A percentile compares a stretch with the other conserved stretches of the same genome.
Evolutionary conservation across 1,139 yeast species (phyloP).

Genomic region (Pichia sp.): DNA sequence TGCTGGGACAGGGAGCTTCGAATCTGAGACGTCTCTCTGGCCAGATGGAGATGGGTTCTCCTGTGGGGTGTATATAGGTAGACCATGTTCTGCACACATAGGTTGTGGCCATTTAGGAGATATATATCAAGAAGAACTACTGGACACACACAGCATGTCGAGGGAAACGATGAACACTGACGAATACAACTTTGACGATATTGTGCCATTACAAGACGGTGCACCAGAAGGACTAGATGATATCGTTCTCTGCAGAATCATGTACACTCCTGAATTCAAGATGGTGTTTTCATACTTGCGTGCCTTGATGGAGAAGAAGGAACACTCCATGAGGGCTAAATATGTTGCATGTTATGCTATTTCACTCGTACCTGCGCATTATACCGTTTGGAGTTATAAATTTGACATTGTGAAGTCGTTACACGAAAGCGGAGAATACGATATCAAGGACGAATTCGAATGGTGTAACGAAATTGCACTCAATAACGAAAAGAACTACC

Average conservation of each 20-base stretch:
- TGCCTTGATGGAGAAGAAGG: constrained; percentile 58
- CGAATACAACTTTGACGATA: constrained; percentile 19
- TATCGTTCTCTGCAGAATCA: constrained; percentile 59
- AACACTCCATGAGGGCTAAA: constrained; percentile 70
- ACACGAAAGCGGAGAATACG: background rate
- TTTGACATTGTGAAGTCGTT: constrained; percentile 45
- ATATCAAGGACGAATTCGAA: constrained; percentile 50
- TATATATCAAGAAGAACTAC: too few species aligned
- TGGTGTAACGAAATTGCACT: constrained; percentile 82
- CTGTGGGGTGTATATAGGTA: too few species aligned
- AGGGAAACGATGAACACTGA: constrained; percentile 12
- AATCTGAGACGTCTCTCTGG: too few species aligned
- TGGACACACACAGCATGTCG: too few species aligned
- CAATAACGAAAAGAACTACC: constrained; percentile 86
- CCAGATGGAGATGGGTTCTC: too few species aligned
- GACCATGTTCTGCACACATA: too few species aligned
- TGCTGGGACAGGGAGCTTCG: too few species aligned
- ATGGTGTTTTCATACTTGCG: constrained; percentile 59
- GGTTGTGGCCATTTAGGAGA: too few species aligned
- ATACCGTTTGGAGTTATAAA: constrained; percentile 87
- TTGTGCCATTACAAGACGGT: constrained; percentile 13
- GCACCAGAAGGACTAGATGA: constrained; percentile 6
- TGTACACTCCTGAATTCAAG: constrained; percentile 73
- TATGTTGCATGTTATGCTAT: constrained; percentile 64
- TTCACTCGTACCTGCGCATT: constrained; percentile 79